These are phyloP conservation scores for Tulasnella sp. DNA, from an alignment of 768 basidiomycete species.

Conservation along the genomic window DNA sequence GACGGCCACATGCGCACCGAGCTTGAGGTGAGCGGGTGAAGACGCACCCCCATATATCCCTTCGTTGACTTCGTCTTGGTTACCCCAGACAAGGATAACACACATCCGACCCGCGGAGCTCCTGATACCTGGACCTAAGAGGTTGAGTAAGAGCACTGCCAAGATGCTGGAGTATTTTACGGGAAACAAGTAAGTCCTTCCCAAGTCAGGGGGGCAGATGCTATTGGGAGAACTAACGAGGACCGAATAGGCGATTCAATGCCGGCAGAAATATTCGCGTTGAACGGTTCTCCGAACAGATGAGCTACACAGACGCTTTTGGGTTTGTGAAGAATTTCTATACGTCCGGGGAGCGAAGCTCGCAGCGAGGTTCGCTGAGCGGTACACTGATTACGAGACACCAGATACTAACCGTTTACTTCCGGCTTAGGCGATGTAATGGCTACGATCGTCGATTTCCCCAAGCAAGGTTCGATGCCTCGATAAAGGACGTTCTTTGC, in stretches of 20 bases:
- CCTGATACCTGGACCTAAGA: slow-evolving; percentile 48
- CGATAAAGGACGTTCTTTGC: too few species aligned
- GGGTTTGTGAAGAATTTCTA: slow-evolving; percentile 59
- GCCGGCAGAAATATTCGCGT: slow-evolving; percentile 38
- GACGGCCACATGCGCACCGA: slow-evolving; percentile 78
- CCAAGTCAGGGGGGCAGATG: background rate
- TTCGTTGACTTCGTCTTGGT: slow-evolving; percentile 8
- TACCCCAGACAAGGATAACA: slow-evolving; percentile 66
- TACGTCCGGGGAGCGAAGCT: slow-evolving; percentile 13
- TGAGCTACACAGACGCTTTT: slow-evolving; percentile 65
- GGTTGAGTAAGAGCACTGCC: slow-evolving; percentile 57
- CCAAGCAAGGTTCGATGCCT: slow-evolving; percentile 34
- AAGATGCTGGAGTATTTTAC: slow-evolving; percentile 67
- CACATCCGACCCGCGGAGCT: slow-evolving; percentile 81
- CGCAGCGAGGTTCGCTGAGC: background rate
- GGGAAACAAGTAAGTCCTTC: slow-evolving; percentile 39
- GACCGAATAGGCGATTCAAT: background rate
- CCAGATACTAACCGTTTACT: background rate
- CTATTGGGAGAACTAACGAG: background rate
- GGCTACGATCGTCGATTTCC: slow-evolving; percentile 56
- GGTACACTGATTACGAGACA: background rate
- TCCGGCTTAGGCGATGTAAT: slow-evolving; percentile 47
- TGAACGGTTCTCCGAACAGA: slow-evolving; percentile 49
- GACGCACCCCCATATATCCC: background rate
- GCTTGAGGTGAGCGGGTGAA: slow-evolving; percentile 52